A percentile compares a stretch with the other conserved stretches of the same genome.
phyloP scores from a whole-genome alignment of 2,329 filamentous ascomycete species.

The Phialophora tarda region DNA sequence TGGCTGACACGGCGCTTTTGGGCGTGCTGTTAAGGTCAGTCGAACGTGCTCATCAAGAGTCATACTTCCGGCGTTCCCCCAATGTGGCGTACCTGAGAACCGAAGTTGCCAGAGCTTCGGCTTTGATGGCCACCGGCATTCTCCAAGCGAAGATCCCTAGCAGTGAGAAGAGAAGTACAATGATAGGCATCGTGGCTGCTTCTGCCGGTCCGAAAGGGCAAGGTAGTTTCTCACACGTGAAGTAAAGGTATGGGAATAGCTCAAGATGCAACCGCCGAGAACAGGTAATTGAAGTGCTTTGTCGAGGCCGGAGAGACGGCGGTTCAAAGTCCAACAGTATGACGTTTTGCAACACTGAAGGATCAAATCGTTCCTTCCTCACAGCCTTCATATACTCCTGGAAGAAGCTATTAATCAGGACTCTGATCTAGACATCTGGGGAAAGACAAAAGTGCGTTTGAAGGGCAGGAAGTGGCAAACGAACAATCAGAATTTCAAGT shows the following conservation, averaged over 20 bases:
- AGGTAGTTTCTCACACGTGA: not conserved
- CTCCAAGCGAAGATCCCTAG: slow-evolving; percentile 2
- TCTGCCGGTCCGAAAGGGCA: not conserved
- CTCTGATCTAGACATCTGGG: not conserved
- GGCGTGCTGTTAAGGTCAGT: slow-evolving; percentile 12
- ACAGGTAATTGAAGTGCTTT: not conserved
- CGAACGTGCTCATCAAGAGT: not conserved
- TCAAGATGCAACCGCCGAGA: not conserved
- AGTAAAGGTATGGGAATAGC: not conserved
- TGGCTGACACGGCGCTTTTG: not conserved
- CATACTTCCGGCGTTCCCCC: not conserved
- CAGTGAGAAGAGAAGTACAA: not conserved
- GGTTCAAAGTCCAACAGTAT: not conserved
- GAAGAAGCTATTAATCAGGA: not conserved
- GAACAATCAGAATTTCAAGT: not conserved
- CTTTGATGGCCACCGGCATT: not conserved
- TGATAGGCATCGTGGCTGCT: not conserved
- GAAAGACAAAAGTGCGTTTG: not conserved
- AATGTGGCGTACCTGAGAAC: not conserved
- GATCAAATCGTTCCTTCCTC: not conserved
- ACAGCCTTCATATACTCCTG: not conserved
- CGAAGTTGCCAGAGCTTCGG: slow-evolving; percentile 2
- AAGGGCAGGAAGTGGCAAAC: not conserved
- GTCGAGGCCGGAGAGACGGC: not conserved
- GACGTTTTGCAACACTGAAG: not conserved